Conservation (phyloP, 2,329 filamentous ascomycete species). For the Scorias spongiosa region DNA sequence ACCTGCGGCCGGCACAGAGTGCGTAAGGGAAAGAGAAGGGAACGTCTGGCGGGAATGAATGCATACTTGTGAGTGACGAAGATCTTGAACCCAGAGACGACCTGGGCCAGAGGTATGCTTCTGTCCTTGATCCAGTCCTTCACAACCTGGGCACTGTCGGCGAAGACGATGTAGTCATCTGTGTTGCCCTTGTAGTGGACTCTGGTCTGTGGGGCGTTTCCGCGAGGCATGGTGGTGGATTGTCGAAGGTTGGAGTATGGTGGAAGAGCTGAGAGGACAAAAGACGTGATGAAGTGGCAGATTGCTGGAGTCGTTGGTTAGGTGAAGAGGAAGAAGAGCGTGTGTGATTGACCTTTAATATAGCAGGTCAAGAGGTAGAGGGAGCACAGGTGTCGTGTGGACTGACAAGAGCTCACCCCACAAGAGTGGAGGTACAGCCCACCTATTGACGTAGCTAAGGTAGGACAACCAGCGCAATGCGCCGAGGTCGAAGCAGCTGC, state of each 20-base stretch:
- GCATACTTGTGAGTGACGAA: slow-evolving; percentile 79
- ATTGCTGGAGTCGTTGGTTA: background rate
- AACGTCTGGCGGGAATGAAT: background rate
- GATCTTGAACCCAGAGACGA: slow-evolving; percentile 77
- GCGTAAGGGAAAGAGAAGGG: too few species aligned
- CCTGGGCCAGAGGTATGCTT: slow-evolving; percentile 64
- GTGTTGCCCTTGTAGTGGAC: slow-evolving; percentile 68
- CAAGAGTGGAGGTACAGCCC: too few species aligned
- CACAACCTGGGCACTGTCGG: slow-evolving; percentile 46
- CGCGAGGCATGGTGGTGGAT: slow-evolving; percentile 31
- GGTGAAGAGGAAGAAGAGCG: too few species aligned
- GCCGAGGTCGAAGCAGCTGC: too few species aligned
- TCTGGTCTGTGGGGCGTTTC: slow-evolving; percentile 56
- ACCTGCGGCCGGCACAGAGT: too few species aligned
- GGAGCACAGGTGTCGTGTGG: too few species aligned
- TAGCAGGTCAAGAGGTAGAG: too few species aligned
- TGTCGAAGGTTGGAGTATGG: background rate
- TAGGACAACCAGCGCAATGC: too few species aligned
- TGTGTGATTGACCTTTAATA: too few species aligned
- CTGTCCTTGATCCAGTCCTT: slow-evolving; percentile 74
- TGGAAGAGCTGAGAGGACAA: background rate
- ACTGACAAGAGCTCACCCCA: too few species aligned
- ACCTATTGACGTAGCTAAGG: too few species aligned
- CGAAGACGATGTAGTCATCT: slow-evolving; percentile 55
- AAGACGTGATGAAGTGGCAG: background rate